Evolutionary conservation across 75 land plant genomes (phyloP).

Genomic region (Chamaecyparis obtusa): DNA sequence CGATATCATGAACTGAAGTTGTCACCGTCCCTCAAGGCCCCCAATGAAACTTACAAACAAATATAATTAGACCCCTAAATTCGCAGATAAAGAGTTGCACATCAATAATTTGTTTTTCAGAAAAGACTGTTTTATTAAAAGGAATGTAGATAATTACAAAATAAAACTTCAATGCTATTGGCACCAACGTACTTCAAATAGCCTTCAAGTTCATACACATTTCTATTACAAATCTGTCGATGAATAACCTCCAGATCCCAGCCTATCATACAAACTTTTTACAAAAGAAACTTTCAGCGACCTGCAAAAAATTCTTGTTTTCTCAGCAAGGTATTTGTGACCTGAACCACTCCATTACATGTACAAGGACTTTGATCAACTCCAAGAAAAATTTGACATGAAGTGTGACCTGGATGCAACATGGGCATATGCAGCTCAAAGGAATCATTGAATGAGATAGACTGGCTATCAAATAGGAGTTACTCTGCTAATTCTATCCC

Average conservation of each 20-base stretch:
- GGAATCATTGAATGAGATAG: constrained; percentile 28
- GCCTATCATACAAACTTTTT: neutral
- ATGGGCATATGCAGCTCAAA: constrained; percentile 68
- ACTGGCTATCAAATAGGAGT: constrained; percentile 14
- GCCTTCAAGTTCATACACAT: neutral
- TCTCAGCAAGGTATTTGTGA: constrained; percentile 65
- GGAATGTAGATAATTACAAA: neutral
- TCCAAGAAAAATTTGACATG: constrained; percentile 63
- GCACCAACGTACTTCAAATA: neutral
- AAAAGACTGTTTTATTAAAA: neutral
- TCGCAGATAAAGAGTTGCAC: too few relatives aligned
- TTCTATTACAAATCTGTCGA: neutral
- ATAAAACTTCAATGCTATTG: neutral
- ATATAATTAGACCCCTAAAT: too few relatives aligned
- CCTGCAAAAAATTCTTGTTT: neutral
- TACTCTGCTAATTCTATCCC: constrained; percentile 18
- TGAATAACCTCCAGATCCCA: neutral
- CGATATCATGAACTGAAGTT: too few relatives aligned
- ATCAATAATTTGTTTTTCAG: too few relatives aligned
- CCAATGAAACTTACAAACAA: too few relatives aligned
- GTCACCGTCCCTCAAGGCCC: too few relatives aligned
- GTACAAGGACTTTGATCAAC: constrained; percentile 69
- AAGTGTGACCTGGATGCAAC: constrained; percentile 74
- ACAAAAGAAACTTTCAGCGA: neutral
- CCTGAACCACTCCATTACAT: constrained; percentile 74